Evolutionary conservation across 2,329 filamentous ascomycete genomes (phyloP), one percentile per base, ranked within the genome.

Genomic region (Aspergillus clavatus): DNA sequence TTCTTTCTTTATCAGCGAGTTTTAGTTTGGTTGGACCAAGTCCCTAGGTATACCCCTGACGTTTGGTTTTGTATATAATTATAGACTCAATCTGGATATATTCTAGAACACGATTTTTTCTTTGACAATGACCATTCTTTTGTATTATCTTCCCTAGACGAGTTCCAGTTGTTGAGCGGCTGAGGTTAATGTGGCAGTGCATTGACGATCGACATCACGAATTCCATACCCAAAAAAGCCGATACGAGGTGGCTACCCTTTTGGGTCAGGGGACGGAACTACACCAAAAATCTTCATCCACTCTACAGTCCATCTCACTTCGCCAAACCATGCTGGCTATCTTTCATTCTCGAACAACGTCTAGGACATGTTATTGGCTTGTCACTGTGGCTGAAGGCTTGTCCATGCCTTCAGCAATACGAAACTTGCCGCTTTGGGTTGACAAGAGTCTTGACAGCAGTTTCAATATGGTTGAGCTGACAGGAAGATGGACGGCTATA

Each of bases 1-100:
- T 29, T 33, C 5, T 24, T 7, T 40, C 7, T 22, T 38, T 28
- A 7, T 19, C 26, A 27, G 24, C 26, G 38, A 27, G 24, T 40
- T 28, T 19, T n/a, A 19, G 38, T 42, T 31, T 33, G 31, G 22
- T 31, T 21, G 27, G 28, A 26, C 23, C 18, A 29, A 29, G 12
- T 42, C 21, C 19, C 19, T 16, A 21, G 14, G 18, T 31, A 22
- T 33, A 42, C 27, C 19, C 18, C 7, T 42, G 10, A 14, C 10
- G 24, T 19, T 16, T 40, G 38, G 26, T 14, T 40, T 27, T 40
- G 38, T 29, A 40, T 19, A 40, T 40, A 29, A 8, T 23, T 14
- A 40, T 40, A 40, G 38, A 40, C 14, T 29, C 26, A 18, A 8
- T 16, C 19, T 35, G 31, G 31, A 35, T 35, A 19, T 14, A 18